These are phyloP conservation scores for Rhodotorula glutinis DNA, from an alignment of 1,284 basidiomycete genomes.

Conservation along the genomic window DNA sequence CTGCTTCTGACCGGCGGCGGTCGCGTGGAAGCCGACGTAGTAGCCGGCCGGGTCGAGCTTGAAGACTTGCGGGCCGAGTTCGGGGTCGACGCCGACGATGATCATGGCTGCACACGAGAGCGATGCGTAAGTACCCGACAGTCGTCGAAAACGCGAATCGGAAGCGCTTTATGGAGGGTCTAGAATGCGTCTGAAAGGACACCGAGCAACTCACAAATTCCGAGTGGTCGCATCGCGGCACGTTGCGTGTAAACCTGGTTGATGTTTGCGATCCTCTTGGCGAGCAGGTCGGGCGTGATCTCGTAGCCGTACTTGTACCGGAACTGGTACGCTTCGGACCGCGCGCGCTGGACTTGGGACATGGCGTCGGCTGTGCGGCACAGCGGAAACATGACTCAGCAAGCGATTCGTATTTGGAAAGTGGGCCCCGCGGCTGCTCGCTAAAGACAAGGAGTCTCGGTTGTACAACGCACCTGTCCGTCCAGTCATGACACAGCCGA, in stretches of 20 bases:
- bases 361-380: constrained; percentile 79
- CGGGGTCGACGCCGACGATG: constrained; percentile 86
- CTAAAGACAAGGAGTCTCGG: background rate
- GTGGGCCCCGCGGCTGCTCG: too few relatives aligned
- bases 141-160: too few relatives aligned
- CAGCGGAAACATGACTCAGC: too few relatives aligned
- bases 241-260: constrained; percentile 67
- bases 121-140: background rate
- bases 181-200: background rate
- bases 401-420: too few relatives aligned
- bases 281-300: constrained; percentile 91
- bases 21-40: constrained; percentile 97
- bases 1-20: constrained; percentile 93
- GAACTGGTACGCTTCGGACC: constrained; percentile 88
- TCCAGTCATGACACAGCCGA: constrained; percentile 97
- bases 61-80: constrained; percentile 84
- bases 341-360: constrained; percentile 83
- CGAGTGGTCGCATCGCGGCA: constrained; percentile 94
- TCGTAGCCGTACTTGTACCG: constrained; percentile 97
- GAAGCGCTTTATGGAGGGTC: too few relatives aligned
- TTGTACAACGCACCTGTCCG: constrained; percentile 65
- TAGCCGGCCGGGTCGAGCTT: constrained; percentile 98
- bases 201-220: constrained; percentile 67
- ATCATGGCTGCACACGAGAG: constrained; percentile 72
- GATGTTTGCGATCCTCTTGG: constrained; percentile 92